A percentile compares a stretch with the other conserved stretches of the same genome.
Conservation (phyloP, 2,329 filamentous ascomycete genomes). For the Nigrograna mackinnonii region DNA sequence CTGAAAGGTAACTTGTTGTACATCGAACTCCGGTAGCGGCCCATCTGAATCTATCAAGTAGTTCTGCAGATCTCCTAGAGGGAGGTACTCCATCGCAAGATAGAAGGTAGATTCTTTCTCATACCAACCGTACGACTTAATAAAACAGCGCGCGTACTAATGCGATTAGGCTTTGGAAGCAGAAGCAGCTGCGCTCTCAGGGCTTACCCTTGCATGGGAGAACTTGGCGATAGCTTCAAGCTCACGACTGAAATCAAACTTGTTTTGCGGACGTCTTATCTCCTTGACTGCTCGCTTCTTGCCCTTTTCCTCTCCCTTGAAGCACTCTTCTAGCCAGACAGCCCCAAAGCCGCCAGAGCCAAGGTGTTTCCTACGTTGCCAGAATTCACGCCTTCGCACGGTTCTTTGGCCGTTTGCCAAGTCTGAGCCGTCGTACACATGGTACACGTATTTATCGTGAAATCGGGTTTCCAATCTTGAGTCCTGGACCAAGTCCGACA, state of each 20-base stretch:
- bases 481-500: neutral
- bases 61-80: slow-evolving; percentile 1
- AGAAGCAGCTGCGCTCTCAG: neutral
- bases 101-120: neutral
- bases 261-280: neutral
- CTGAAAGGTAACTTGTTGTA: neutral
- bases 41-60: neutral
- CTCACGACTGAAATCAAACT: neutral
- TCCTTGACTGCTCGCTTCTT: neutral
- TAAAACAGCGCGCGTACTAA: neutral
- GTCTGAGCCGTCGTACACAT: neutral
- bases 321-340: neutral
- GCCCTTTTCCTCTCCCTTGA: neutral
- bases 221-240: neutral
- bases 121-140: slow-evolving; percentile 3
- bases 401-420: neutral
- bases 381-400: neutral
- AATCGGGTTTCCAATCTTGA: neutral
- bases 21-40: neutral
- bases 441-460: neutral
- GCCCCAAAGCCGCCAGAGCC: neutral
- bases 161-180: neutral
- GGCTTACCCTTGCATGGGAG: neutral
- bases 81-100: slow-evolving; percentile 4
- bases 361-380: neutral